Evolutionary conservation across 768 basidiomycete species (phyloP), one percentile per base, ranked within the genome.

Genomic region (Mycena rebaudengoi): DNA sequence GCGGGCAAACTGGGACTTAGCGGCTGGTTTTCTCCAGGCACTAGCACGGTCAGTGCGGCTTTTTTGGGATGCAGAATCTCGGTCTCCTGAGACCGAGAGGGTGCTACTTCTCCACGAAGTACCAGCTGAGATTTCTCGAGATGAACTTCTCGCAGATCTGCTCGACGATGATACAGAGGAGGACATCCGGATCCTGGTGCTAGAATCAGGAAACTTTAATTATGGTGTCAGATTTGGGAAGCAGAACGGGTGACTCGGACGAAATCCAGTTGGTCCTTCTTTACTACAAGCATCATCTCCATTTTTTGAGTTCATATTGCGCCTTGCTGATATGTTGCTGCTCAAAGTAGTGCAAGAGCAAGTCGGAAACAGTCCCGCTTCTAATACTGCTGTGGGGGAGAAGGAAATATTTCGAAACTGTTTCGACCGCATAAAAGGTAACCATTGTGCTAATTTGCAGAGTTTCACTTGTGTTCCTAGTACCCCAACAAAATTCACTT

Each of bases 401-500:
- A 29, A 3, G 8, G 33, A 4, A 50, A 11, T 25, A 44, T 33
- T 41, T 51, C 16, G 62, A n/a, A 7, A 16, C 30, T 0, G 55
- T 29, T 26, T 57, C 49, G 20, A 37, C 48, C 12, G 62, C 55
- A 18, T 52, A 58, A 35, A 64, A 64, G 0, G 48, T 28, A 7
- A 58, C 43, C 45, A 55, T 62, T 12, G 4, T 13, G 14, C 61
- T 62, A 7, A 7, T 11, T 10, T 23, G n/a, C n/a, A 14, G 33
- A 6, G 10, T 28, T 35, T 12, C 25, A 35, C 13, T 7, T 16
- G 12, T 8, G 18, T 3, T 18, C n/a, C 11, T 3, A 25, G 1
- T 20, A 26, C 14, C 10, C 6, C 6, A 14, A 8, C 1, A 7
- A 7, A 49, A 29, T n/a, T 7, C 18, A 44, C 53, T 33, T 18